phyloP scores from a whole-genome alignment of 75 land plant species.

The Sequoiadendron giganteum region DNA sequence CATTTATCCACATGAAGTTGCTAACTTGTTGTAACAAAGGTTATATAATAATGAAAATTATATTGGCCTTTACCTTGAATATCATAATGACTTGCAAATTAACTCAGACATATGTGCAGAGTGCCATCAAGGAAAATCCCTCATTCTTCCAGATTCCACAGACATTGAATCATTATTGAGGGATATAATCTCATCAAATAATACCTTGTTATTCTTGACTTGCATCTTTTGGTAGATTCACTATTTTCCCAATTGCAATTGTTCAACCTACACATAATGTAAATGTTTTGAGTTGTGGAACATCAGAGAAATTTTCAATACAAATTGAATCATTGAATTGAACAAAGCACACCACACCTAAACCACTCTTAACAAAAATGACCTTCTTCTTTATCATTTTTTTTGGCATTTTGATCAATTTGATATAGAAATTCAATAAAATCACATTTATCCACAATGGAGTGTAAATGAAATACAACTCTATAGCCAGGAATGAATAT shows the following conservation, averaged over 20 bases:
- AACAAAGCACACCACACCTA: slow-evolving; percentile 79
- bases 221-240: too few species aligned
- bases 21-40: too few species aligned
- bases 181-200: too few species aligned
- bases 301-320: too few species aligned
- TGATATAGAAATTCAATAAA: slow-evolving; percentile 80
- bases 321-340: slow-evolving; percentile 18
- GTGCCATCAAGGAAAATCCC: not conserved
- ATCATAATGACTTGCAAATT: not conserved
- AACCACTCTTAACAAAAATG: slow-evolving; percentile 90
- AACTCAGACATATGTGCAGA: not conserved
- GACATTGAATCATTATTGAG: too few species aligned
- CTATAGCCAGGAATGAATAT: slow-evolving; percentile 97
- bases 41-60: too few species aligned
- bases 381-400: slow-evolving; percentile 77
- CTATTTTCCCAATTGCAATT: too few species aligned
- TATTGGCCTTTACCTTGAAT: not conserved
- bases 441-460: slow-evolving; percentile 99
- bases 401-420: slow-evolving; percentile 90
- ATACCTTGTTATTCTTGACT: too few species aligned
- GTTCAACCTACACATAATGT: too few species aligned
- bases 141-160: not conserved
- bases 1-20: too few species aligned
- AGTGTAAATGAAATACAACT: slow-evolving; percentile 88
- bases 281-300: too few species aligned